Base-by-base conservation (phyloP, 805 yeast genomes). In the Lipomyces oligophaga region DNA sequence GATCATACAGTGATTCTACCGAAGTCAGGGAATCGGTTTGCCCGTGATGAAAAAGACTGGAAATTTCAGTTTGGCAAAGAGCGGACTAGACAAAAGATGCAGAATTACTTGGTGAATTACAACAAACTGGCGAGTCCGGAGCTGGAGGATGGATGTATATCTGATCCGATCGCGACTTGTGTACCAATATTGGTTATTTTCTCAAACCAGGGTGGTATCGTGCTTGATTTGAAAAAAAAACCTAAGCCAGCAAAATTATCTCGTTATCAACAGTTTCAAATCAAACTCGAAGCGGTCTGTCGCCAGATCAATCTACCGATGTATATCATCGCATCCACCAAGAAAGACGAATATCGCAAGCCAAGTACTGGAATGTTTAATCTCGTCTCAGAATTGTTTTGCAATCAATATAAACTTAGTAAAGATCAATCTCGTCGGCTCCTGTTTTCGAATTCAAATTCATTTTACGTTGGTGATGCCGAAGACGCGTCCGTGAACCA, bases 401-500 rank as follows among this genome's bases (percentile, higher is more conserved):
- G n/a, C n/a, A n/a, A n/a, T n/a, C n/a, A n/a, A n/a, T n/a, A n/a
- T n/a, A n/a, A n/a, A n/a, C n/a, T n/a, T n/a, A n/a, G n/a, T n/a
- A n/a, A n/a, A n/a, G n/a, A n/a, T n/a, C n/a, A n/a, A n/a, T n/a
- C n/a, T n/a, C n/a, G n/a, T n/a, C n/a, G n/a, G n/a, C n/a, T n/a
- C n/a, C n/a, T n/a, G n/a, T n/a, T n/a, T n/a, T n/a, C n/a, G n/a
- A n/a, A n/a, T n/a, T n/a, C 61, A 0, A 54, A 64, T 7, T 76
- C 85, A 41, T 70, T 80, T 43, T 93, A 67, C 63, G 89, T 88
- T n/a, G 98, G 98, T 4, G 98, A 90, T 68, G 97, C 97, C 0
- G 97, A 96, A 5, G 98, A 97, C 0, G 71, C 97, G 43, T 59
- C 62, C 1, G 64, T 60, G 0, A 97, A 90, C 64, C 84, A 82